Percentiles rank a stretch among this genome's conserved stretches.
phyloP scores from a whole-genome alignment of 306 rosid species.

The Nissolia schottii region DNA sequence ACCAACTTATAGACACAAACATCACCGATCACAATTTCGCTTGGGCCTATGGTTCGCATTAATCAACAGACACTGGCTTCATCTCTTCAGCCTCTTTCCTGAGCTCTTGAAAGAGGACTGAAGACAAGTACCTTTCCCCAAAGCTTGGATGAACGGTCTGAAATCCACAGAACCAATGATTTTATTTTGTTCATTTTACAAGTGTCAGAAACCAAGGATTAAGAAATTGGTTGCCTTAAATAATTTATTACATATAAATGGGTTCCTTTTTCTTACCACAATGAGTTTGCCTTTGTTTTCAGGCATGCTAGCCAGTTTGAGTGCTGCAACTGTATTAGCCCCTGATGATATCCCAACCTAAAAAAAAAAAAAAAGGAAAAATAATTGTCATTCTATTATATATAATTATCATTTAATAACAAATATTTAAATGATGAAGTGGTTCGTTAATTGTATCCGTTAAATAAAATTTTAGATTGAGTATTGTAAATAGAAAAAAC shows the following conservation, averaged over 20 bases:
- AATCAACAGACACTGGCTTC: constrained; percentile 93
- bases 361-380: background rate
- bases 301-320: constrained; percentile 70
- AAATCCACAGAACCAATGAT: constrained; percentile 27
- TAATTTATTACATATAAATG: background rate
- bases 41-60: too few relatives aligned
- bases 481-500: background rate
- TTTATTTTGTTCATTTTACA: too few relatives aligned
- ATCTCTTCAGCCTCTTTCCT: constrained; percentile 87
- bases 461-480: background rate
- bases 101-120: constrained; percentile 78
- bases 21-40: too few relatives aligned
- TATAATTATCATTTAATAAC: too few relatives aligned
- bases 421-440: too few relatives aligned
- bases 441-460: background rate
- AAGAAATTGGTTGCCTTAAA: background rate
- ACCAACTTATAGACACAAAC: too few relatives aligned
- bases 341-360: constrained; percentile 97
- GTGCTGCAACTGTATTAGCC: constrained; percentile 90
- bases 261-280: constrained; percentile 56
- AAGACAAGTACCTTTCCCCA: constrained; percentile 91
- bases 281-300: constrained; percentile 95
- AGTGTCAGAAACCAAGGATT: background rate
- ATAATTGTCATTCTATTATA: background rate
- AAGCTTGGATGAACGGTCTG: constrained; percentile 96